Percentiles rank a stretch among this genome's conserved stretches.
Conservation (phyloP, 768 basidiomycete species). For the Podaxis sp. region DNA sequence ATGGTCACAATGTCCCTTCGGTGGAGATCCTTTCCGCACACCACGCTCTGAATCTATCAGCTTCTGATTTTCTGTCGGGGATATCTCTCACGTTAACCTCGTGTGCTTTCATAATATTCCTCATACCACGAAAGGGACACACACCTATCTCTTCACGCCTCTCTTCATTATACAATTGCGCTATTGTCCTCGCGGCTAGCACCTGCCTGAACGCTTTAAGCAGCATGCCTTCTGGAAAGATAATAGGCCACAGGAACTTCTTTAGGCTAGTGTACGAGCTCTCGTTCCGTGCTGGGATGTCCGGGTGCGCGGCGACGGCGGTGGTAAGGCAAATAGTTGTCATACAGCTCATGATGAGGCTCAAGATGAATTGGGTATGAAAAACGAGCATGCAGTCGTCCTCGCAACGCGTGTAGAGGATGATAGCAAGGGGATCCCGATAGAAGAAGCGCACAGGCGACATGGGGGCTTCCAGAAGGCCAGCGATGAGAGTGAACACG, state of each 20-base stretch:
- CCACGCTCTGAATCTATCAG: slow-evolving; percentile 11
- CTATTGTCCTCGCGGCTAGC: slow-evolving; percentile 13
- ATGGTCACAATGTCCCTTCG: not conserved
- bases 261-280: slow-evolving; percentile 10
- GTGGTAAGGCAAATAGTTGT: slow-evolving; percentile 14
- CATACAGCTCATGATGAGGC: slow-evolving; percentile 14
- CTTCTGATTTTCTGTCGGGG: slow-evolving; percentile 9
- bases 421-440: slow-evolving; percentile 12
- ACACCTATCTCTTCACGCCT: slow-evolving; percentile 13
- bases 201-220: slow-evolving; percentile 14
- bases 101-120: not conserved
- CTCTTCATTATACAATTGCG: slow-evolving; percentile 11
- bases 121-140: not conserved
- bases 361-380: slow-evolving; percentile 12
- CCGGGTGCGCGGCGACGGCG: slow-evolving; percentile 12
- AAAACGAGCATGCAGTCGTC: slow-evolving; percentile 15
- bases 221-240: slow-evolving; percentile 13
- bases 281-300: slow-evolving; percentile 9
- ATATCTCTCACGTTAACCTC: not conserved
- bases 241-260: slow-evolving; percentile 13
- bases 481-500: slow-evolving; percentile 9
- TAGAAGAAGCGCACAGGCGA: slow-evolving; percentile 12
- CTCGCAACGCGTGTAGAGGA: slow-evolving; percentile 13
- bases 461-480: slow-evolving; percentile 13
- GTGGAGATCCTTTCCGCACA: not conserved